Evolutionary conservation across 495 filamentous ascomycete species (phyloP).

Genomic region (Bombardia bombarda): DNA sequence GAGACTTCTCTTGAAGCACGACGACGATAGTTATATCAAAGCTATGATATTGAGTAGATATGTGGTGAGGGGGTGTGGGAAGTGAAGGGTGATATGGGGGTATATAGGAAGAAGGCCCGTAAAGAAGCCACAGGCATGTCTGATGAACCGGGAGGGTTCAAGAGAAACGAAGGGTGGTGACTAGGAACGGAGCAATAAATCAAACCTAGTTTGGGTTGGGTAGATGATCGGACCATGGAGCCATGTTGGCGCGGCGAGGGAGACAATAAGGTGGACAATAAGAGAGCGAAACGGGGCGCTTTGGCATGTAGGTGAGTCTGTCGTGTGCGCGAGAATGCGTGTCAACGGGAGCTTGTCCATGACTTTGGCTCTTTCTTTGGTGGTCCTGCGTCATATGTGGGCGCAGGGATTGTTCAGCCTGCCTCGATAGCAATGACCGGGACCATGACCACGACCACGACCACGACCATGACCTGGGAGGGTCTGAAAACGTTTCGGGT

Average conservation of each 20-base stretch:
- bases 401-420: conserved; percentile 26
- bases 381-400: conserved; percentile 27
- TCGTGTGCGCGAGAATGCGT: conserved; percentile 17
- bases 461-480: conserved; percentile 4
- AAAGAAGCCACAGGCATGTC: not conserved
- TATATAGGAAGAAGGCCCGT: not conserved
- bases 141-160: conserved; percentile 4
- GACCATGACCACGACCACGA: too few species aligned
- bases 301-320: conserved; percentile 21
- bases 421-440: too few species aligned
- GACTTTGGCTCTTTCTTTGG: conserved; percentile 17
- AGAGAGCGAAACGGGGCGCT: conserved; percentile 19
- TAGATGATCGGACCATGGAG: conserved; percentile 18
- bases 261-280: conserved; percentile 15
- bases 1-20: conserved; percentile 4
- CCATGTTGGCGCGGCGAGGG: conserved; percentile 14
- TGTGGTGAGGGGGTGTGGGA: not conserved
- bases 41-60: not conserved
- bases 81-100: not conserved
- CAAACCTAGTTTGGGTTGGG: conserved; percentile 20
- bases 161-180: conserved; percentile 6
- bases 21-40: not conserved
- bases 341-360: conserved; percentile 25
- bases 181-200: conserved; percentile 10
- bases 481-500: conserved; percentile 24